Percentiles rank a stretch among this genome's conserved stretches.
Evolutionary conservation across 2,329 filamentous ascomycete species (phyloP).

Genomic region (Diaporthe citri): DNA sequence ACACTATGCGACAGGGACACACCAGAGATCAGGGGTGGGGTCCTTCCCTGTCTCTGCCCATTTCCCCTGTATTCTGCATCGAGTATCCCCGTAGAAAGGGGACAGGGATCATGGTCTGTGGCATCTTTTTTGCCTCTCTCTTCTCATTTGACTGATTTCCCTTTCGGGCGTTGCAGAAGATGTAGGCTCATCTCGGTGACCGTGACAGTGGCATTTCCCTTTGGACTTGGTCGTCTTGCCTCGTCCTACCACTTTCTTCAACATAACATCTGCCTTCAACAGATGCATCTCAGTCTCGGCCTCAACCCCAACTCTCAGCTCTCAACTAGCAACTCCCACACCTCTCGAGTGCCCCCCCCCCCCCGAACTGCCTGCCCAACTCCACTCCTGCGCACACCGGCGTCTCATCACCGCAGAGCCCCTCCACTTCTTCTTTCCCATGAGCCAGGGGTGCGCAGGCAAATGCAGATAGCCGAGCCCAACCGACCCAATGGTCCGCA

Average conservation of each 20-base stretch:
- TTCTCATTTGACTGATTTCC: slow-evolving; percentile 8
- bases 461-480: slow-evolving; percentile 16
- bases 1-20: neutral
- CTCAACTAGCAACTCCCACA: too few relatives aligned
- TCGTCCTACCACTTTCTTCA: neutral
- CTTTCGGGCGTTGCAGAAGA: neutral
- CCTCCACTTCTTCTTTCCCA: neutral
- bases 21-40: neutral
- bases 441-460: neutral
- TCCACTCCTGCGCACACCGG: neutral
- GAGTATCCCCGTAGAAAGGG: neutral
- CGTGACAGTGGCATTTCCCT: neutral
- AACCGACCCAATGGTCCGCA: slow-evolving; percentile 8
- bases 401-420: neutral
- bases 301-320: neutral
- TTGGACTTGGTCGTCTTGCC: neutral
- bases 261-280: neutral
- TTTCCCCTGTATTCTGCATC: slow-evolving; percentile 18
- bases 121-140: neutral
- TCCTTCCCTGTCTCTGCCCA: neutral
- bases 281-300: neutral
- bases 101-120: neutral
- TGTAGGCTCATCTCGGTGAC: slow-evolving; percentile 2
- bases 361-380: neutral
- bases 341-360: neutral